phyloP scores from a whole-genome alignment of 2,329 filamentous ascomycete species.

The Boeremia exigua region DNA sequence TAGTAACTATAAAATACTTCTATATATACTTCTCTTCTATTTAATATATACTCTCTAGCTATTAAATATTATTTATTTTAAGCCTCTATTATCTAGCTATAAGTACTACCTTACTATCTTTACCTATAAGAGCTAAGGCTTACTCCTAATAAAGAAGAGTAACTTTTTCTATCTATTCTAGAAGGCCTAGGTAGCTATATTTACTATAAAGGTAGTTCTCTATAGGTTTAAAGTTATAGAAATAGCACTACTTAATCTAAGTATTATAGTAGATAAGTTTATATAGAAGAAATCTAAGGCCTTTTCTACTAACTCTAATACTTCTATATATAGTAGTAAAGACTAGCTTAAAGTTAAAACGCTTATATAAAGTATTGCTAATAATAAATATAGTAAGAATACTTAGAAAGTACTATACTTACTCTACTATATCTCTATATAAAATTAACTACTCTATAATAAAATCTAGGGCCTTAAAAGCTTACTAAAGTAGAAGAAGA shows the following conservation, averaged over 20 bases:
- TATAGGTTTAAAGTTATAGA: constrained; percentile 10
- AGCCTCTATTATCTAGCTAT: constrained; percentile 1
- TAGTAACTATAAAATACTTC: no score
- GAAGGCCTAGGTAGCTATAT: constrained; percentile 9
- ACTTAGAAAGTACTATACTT: background rate
- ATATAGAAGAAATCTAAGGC: background rate
- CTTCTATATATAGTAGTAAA: no score
- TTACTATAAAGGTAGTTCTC: constrained; percentile 4
- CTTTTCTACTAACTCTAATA: no score
- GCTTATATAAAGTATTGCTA: background rate
- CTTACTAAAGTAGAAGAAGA: background rate
- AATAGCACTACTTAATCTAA: constrained; percentile 8
- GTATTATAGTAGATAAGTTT: background rate
- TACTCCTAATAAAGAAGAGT: constrained; percentile 9
- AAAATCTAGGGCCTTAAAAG: background rate
- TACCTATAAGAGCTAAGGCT: constrained; percentile 6
- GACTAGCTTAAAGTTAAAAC: background rate
- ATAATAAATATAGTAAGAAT: background rate
- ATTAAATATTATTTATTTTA: background rate
- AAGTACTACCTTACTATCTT: background rate
- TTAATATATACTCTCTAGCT: no score
- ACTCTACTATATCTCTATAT: background rate
- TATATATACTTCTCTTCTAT: no score
- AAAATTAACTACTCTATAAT: background rate
- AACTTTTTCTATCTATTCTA: constrained; percentile 19